Base-by-base conservation (phyloP, 2,329 filamentous ascomycete species). In the Fonsecaea monophora region DNA sequence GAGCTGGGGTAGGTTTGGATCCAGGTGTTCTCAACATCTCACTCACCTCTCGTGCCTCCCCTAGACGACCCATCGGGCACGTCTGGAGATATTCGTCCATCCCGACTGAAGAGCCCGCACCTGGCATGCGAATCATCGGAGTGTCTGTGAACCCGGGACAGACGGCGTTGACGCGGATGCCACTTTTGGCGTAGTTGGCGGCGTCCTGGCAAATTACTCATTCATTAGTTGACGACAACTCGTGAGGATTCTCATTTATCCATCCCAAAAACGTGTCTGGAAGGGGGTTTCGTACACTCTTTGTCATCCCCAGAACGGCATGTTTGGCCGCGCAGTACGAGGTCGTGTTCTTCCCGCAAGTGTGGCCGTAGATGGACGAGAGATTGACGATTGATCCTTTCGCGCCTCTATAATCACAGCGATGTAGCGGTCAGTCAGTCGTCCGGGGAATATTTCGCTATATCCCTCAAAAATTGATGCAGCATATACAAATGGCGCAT, bases 101-200 rank as follows among this genome's bases (percentile, higher is more conserved):
- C 13, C 60, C 60, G 8, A 37, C 60, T 7, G 60, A 54, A 5
- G 34, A 25, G 13, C 60, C 60, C 9, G 40, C 60, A 15, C 32
- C 25, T 12, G 21, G 21, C 45, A 53, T 53, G n/a, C 38, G 56
- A 15, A 53, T 30, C 60, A 62, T 62, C 1, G 57, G 57, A 4
- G 57, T 60, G 15, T 60, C 57, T 1, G 42, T 60, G 38, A n/a
- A 63, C 25, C 60, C 60, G 2, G 62, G 62, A 32, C 62, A 64
- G 34, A 64, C 54, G 7, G 53, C 62, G 34, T 64, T 64, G 40
- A 64, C 42, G 6, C 62, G 62, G 15, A 64, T 59, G 21, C 62
- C 62, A 8, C 57, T 38, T n/a, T 58, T 58, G 7, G 34, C 62
- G 34, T 58, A 58, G 6, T 35, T 53, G 38, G 42, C 42, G 9